Conservation (phyloP, 805 yeast genomes). For the Teunomyces stri region DNA sequence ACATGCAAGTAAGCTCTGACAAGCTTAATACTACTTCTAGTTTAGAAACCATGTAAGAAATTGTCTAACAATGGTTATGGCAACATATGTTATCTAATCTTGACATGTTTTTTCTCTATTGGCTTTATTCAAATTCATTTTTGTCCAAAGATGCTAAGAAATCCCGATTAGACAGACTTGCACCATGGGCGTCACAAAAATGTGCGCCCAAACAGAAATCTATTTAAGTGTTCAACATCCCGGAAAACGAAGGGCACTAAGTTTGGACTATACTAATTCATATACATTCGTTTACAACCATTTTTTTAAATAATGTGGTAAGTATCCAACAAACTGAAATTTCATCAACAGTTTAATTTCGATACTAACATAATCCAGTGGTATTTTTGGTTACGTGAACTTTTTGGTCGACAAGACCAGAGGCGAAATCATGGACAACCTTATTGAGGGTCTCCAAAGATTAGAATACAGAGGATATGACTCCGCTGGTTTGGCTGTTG, state of each 20-base stretch:
- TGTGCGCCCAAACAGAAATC: conserved; percentile 3
- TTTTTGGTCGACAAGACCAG: conserved; percentile 87
- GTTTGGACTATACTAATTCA: not conserved
- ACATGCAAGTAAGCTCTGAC: not conserved
- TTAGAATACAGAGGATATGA: conserved; percentile 98
- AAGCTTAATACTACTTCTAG: not conserved
- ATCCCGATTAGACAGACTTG: not conserved
- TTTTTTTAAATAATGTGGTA: conserved; percentile 2
- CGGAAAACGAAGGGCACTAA: not conserved
- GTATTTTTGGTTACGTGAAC: conserved; percentile 97
- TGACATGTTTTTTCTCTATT: too few species aligned
- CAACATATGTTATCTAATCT: too few species aligned
- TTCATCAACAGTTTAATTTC: too few species aligned
- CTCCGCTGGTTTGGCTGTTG: conserved; percentile 94
- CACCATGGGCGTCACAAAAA: conserved; percentile 4
- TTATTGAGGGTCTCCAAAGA: conserved; percentile 79
- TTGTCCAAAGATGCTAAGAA: not conserved
- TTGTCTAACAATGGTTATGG: not conserved
- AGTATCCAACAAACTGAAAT: not conserved
- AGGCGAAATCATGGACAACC: conserved; percentile 87
- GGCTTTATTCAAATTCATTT: not conserved
- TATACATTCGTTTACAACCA: not conserved
- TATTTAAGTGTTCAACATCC: conserved; percentile 3
- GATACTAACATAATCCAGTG: conserved; percentile 46
- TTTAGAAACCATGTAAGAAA: not conserved